Base-by-base conservation (phyloP, 257 asterid species). In the Solanum etuberosum region DNA sequence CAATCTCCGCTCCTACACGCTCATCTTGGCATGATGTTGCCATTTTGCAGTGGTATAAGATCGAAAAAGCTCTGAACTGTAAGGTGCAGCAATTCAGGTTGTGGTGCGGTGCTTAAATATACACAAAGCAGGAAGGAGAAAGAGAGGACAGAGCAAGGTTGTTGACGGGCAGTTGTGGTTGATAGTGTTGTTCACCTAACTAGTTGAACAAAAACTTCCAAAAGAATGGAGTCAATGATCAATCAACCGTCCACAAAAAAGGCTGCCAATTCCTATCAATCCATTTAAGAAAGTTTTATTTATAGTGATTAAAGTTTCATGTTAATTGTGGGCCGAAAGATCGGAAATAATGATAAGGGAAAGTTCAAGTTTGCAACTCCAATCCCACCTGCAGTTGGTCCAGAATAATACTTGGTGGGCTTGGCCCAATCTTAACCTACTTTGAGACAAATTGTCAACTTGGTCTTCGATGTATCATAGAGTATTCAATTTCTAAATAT, bases 1-100 rank as follows among this genome's bases (percentile, higher is more conserved):
- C 84, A 83, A 95, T 90, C 91, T 96, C 98, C 0, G 97, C 97
- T 2, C 93, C 95, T 1, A 88, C 94, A 0, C 97, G 92, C 83
- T 86, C 90, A 70, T 91, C 91, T 37, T 81, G 90, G 42, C 86
- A 86, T 16, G 93, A 63, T 67, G 61, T 88, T 70, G 92, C 91
- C 98, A 94, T 94, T 88, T 85, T 87, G 70, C 65, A 37, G 70
- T 16, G 48, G 46, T 32, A 37, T 48, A 71, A 27, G 73, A 14
- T 85, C 5, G 38, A 85, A 31, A 70, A 46, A 27, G 16, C 3
- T 85, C 27, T 83, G 65, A 68, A 87, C 57, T 86, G 16, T 5
- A 86, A 20, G 38, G 86, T 90, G 91, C 67, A 34, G 74, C 70
- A 13, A 31, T 82, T 87, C 31, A 40, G 54, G 14, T 37, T 68